A percentile compares a stretch with the other conserved stretches of the same genome.
phyloP scores from a whole-genome alignment of 352 stramenopile genomes.

The Pythium guiyangense region DNA sequence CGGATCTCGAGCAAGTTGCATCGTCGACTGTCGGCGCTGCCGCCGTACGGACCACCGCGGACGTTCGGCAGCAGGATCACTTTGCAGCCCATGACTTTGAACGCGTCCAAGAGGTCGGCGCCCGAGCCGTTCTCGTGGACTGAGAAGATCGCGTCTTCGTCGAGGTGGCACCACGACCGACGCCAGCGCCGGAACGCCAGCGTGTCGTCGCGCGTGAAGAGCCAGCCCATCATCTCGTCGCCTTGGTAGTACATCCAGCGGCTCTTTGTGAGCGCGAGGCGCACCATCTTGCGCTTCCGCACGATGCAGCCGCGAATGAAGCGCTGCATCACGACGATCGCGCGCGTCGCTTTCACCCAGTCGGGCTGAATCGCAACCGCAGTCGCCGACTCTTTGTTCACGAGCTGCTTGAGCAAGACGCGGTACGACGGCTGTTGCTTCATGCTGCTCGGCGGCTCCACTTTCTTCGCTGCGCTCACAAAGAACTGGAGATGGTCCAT shows the following conservation, averaged over 20 bases:
- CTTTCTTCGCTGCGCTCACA: constrained; percentile 51
- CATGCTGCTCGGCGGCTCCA: constrained; percentile 14
- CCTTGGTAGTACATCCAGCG: constrained; percentile 56
- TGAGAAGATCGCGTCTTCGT: constrained; percentile 61
- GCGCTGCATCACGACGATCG: constrained; percentile 75
- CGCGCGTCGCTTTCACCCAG: constrained; percentile 64
- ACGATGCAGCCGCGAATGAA: constrained; percentile 78
- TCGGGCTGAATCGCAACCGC: constrained; percentile 41
- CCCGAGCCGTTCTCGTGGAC: constrained; percentile 73
- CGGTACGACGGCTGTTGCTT: constrained; percentile 66
- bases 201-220: constrained; percentile 79
- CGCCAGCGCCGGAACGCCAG: constrained; percentile 83
- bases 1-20: constrained; percentile 58
- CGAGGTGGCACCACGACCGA: constrained; percentile 75
- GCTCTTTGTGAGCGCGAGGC: constrained; percentile 43
- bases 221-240: constrained; percentile 73
- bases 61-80: constrained; percentile 59
- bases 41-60: constrained; percentile 35
- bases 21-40: constrained; percentile 12
- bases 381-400: constrained; percentile 45
- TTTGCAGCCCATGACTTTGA: constrained; percentile 57
- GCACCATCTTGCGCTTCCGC: constrained; percentile 59
- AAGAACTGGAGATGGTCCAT: constrained; percentile 65
- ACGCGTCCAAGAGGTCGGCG: constrained; percentile 56
- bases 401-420: constrained; percentile 65